These are phyloP conservation scores for Ustilago vetiveriae DNA, from an alignment of 1,284 basidiomycete genomes.

Conservation along the genomic window DNA sequence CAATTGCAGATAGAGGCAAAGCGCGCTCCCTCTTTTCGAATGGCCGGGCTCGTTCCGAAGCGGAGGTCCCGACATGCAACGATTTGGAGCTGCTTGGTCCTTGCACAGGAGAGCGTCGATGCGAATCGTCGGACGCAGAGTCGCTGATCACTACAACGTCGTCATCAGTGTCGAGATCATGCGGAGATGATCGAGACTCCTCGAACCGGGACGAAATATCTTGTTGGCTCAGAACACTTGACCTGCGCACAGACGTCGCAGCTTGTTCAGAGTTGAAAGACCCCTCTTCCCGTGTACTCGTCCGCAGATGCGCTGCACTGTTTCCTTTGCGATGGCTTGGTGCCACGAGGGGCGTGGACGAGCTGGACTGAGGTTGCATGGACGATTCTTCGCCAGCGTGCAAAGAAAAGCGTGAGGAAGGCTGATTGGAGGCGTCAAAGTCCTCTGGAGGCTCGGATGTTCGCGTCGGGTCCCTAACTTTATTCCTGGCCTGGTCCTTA, in stretches of 20 bases:
- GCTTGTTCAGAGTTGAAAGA: slow-evolving; percentile 8
- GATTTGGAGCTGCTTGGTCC: too few species aligned
- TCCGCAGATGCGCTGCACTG: slow-evolving; percentile 1
- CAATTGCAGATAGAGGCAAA: background rate
- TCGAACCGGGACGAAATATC: too few species aligned
- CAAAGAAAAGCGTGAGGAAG: slow-evolving; percentile 11
- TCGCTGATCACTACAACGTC: slow-evolving; percentile 19
- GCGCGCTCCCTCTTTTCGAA: background rate
- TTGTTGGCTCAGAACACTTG: too few species aligned
- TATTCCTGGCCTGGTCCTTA: too few species aligned
- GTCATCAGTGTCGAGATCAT: background rate
- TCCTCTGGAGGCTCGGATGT: too few species aligned
- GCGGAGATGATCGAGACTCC: too few species aligned
- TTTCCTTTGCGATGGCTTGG: slow-evolving; percentile 7
- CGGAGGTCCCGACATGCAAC: too few species aligned
- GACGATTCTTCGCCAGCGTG: slow-evolving; percentile 6
- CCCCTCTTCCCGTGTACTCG: slow-evolving; percentile 23
- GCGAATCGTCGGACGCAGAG: slow-evolving; percentile 1
- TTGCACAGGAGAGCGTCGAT: background rate
- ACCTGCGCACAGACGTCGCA: too few species aligned
- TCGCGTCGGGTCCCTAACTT: too few species aligned
- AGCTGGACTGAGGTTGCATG: background rate
- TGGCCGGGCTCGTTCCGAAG: background rate
- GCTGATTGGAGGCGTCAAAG: too few species aligned
- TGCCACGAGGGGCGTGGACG: slow-evolving; percentile 6